Evolutionary conservation across 257 asterid genomes (phyloP), one percentile per base, ranked within the genome.

Genomic region (Scutellaria barbata): DNA sequence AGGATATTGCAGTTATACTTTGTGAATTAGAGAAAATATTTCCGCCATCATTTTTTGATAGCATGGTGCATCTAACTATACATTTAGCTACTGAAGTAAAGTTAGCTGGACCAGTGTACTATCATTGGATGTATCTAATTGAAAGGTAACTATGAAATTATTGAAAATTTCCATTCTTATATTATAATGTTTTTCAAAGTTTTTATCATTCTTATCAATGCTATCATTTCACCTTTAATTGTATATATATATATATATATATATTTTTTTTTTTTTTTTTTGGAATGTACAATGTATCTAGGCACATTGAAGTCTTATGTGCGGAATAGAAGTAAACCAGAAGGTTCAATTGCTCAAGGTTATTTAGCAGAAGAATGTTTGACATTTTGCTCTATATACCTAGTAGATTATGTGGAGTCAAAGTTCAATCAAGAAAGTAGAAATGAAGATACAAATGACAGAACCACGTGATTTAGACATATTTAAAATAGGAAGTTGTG

Each of bases 11-110:
- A n/a, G n/a, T n/a, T n/a, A n/a, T n/a, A n/a, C n/a, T n/a, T n/a
- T n/a, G n/a, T n/a, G n/a, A n/a, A 16, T 55, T 55, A 22, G 61
- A 55, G 16, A 55, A 55, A 9, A 55, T 22, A 22, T 55, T 20
- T 22, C 61, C 61, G 22, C 61, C 61, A 55, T 55, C 40, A 3
- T 20, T 54, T 55, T 55, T 55, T 55, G 61, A 55, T 22, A 25
- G 20, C 22, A 55, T 55, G 61, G 61, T 55, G 40, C 61, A 55
- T 55, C 61, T 55, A 9, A 55, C 61, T 55, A 12, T 55, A 22
- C 61, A 55, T n/a, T n/a, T n/a, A n/a, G n/a, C n/a, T n/a, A n/a
- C n/a, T n/a, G n/a, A n/a, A n/a, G n/a, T n/a, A n/a, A n/a, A n/a
- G n/a, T n/a, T n/a, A n/a, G n/a, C n/a, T n/a, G n/a, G n/a, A n/a